Evolutionary conservation across 192 early-diverging fungal species (phyloP).

Genomic region (Coemansia sp.): DNA sequence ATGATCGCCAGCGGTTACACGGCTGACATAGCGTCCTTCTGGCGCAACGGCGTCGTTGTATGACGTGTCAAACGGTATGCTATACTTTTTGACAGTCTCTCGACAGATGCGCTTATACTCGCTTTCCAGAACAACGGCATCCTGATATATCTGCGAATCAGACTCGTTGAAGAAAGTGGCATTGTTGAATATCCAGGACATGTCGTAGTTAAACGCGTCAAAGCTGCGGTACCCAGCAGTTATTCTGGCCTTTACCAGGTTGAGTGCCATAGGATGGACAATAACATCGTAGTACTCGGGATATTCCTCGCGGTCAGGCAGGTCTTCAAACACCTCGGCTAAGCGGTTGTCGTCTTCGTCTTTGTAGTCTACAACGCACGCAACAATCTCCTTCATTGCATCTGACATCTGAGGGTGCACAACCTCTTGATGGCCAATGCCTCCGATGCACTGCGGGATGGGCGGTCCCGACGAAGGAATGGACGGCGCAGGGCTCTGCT

Average conservation of each 20-base stretch:
- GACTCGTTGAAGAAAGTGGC: constrained; percentile 89
- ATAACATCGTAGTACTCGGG: constrained; percentile 92
- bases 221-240: constrained; percentile 66
- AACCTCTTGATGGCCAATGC: constrained; percentile 46
- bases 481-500: constrained; percentile 7
- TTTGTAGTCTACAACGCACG: constrained; percentile 25
- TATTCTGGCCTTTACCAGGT: constrained; percentile 62
- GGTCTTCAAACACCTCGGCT: constrained; percentile 75
- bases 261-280: constrained; percentile 72
- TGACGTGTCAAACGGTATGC: constrained; percentile 48
- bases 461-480: constrained; percentile 12
- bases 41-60: constrained; percentile 34
- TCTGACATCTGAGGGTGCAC: constrained; percentile 42
- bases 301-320: constrained; percentile 76
- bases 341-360: constrained; percentile 60
- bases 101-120: constrained; percentile 43
- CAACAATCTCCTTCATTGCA: constrained; percentile 49
- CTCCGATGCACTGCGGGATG: constrained; percentile 54
- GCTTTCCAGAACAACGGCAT: constrained; percentile 59
- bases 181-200: constrained; percentile 85
- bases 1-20: constrained; percentile 38
- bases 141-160: constrained; percentile 80
- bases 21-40: constrained; percentile 47
- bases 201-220: constrained; percentile 77
- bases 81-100: constrained; percentile 29